Base-by-base conservation (phyloP, 2,329 filamentous ascomycete genomes). In the Colletotrichum nymphaeae region DNA sequence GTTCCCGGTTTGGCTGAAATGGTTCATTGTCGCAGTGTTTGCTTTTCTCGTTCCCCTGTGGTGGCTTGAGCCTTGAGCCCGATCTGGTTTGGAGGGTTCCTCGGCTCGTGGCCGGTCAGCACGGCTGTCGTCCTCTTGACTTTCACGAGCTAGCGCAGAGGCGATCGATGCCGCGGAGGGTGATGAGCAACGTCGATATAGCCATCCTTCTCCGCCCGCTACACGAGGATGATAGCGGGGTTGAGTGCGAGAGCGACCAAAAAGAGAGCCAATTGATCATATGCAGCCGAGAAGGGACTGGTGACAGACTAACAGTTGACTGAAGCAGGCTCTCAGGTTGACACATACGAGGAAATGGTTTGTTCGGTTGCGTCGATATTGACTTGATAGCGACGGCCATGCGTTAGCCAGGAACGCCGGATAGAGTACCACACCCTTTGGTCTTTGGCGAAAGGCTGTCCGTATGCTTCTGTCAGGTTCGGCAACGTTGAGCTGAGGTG, bases 351-450 rank as follows among this genome's bases (percentile, higher is more conserved):
- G 55, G 42, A 69, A 60, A 46, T 35, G 67, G 55, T 56, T 56
- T 56, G 56, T 65, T 73, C 32, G 22, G 46, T 56, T 73, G 70
- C 60, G 60, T 64, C 60, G 35, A 69, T 60, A 57, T 70, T 64
- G 30, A 19, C 53, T 35, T 35, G 32, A 69, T 19, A 63, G 65
- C 42, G 37, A 42, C 46, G 22, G n/a, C 32, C n/a, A 42, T 63
- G 63, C 63, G 62, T 72, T 67, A 72, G 72, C 63, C 72, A 72
- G 72, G 72, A 72, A 74, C 72, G 35, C 55, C 30, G 30, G 32
- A 8, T 53, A 58, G 53, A 74, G 49, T 12, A 67, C 37, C n/a
- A 74, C 72, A 72, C 63, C 68, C 35, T 63, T 56, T 65, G 19
- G 14, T 42, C 52, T 42, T 42, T 28, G 28, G 35, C 46, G 9